Conservation (phyloP, 805 yeast genomes). For the Myxozyma mucilagina region DNA sequence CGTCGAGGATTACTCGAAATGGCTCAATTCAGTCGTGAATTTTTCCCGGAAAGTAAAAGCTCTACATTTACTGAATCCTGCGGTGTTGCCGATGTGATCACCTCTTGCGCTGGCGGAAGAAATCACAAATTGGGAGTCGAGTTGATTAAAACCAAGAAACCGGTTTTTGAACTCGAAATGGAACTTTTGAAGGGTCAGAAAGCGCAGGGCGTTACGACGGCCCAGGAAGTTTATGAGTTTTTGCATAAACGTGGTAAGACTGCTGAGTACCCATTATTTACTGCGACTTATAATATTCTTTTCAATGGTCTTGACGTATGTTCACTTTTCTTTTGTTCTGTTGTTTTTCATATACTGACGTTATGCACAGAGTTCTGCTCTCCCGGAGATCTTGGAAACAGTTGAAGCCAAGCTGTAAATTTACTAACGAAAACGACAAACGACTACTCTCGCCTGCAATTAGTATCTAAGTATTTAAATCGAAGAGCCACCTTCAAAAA, state of each 20-base stretch:
- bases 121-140: conserved; percentile 68
- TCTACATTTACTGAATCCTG: conserved; percentile 88
- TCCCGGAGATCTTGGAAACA: conserved; percentile 23
- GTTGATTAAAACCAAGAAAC: conserved; percentile 51
- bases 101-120: conserved; percentile 97
- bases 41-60: conserved; percentile 69
- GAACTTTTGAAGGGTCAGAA: conserved; percentile 90
- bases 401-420: conserved; percentile 7
- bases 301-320: conserved; percentile 56
- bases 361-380: conserved; percentile 5
- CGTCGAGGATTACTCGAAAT: conserved; percentile 92
- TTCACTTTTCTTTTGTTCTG: not conserved
- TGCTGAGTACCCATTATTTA: conserved; percentile 78
- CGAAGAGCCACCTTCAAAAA: too few relatives aligned
- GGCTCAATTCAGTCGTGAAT: conserved; percentile 77
- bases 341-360: not conserved
- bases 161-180: conserved; percentile 80
- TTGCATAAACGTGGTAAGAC: conserved; percentile 53
- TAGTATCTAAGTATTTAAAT: not conserved
- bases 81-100: conserved; percentile 97
- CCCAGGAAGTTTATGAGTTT: conserved; percentile 87
- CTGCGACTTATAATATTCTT: conserved; percentile 78
- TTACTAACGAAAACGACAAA: too few relatives aligned
- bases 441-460: too few relatives aligned
- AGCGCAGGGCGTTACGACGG: conserved; percentile 92